These are phyloP conservation scores for Rhypophila decipiens DNA, from an alignment of 495 filamentous ascomycete species.

Conservation along the genomic window DNA sequence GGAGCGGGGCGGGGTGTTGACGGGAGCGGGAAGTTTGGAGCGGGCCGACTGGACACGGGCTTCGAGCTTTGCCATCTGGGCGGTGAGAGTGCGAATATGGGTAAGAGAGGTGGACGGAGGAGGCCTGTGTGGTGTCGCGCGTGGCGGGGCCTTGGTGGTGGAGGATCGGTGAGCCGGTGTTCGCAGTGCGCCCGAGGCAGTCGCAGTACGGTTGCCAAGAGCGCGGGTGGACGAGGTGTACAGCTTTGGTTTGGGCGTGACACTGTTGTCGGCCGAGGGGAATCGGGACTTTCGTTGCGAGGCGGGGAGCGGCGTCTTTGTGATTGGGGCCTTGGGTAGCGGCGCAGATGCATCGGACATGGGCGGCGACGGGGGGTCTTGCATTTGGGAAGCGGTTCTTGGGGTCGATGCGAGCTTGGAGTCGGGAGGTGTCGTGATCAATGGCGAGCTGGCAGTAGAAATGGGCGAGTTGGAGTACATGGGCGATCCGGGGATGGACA, in stretches of 20 bases:
- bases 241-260: slow-evolving; percentile 43
- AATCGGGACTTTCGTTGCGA: slow-evolving; percentile 37
- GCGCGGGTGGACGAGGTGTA: slow-evolving; percentile 21
- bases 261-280: slow-evolving; percentile 43
- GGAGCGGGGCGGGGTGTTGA: slow-evolving; percentile 69
- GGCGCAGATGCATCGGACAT: slow-evolving; percentile 68
- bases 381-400: slow-evolving; percentile 36
- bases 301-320: slow-evolving; percentile 16
- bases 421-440: slow-evolving; percentile 64
- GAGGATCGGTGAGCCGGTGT: slow-evolving; percentile 23
- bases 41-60: slow-evolving; percentile 88
- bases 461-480: slow-evolving; percentile 48
- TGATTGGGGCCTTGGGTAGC: slow-evolving; percentile 16
- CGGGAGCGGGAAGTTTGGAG: slow-evolving; percentile 81
- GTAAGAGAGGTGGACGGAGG: slow-evolving; percentile 81
- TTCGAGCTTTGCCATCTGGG: slow-evolving; percentile 94
- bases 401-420: slow-evolving; percentile 49
- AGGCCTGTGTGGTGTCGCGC: slow-evolving; percentile 40
- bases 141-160: slow-evolving; percentile 19
- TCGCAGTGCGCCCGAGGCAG: slow-evolving; percentile 22
- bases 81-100: slow-evolving; percentile 87
- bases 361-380: slow-evolving; percentile 53
- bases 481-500: slow-evolving; percentile 50
- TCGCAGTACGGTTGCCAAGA: slow-evolving; percentile 26
- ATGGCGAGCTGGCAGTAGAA: slow-evolving; percentile 64